Conservation (phyloP, 257 asterid genomes). For the Mentha longifolia region DNA sequence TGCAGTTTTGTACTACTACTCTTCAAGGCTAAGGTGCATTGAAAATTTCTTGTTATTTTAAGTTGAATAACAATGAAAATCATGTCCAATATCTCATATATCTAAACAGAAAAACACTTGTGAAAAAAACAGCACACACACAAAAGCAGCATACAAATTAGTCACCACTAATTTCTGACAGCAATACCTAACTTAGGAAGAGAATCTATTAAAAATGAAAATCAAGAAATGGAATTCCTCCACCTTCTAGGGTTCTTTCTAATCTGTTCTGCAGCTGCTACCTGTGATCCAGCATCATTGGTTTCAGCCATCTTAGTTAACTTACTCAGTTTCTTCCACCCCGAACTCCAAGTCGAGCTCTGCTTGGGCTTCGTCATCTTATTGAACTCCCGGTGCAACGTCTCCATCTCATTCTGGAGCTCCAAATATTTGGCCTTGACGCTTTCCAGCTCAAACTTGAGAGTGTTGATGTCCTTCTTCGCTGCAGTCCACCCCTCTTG, state of each 20-base stretch:
- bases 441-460: slow-evolving; percentile 81
- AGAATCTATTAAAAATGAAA: neutral
- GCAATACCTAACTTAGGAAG: neutral
- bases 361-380: slow-evolving; percentile 68
- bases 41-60: too few relatives aligned
- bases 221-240: slow-evolving; percentile 86
- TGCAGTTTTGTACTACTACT: neutral
- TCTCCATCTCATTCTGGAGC: slow-evolving; percentile 75
- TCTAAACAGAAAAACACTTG: neutral
- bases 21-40: too few relatives aligned
- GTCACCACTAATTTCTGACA: slow-evolving; percentile 13
- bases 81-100: slow-evolving; percentile 21
- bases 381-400: slow-evolving; percentile 72
- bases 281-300: slow-evolving; percentile 49
- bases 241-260: slow-evolving; percentile 75
- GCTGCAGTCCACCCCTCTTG: slow-evolving; percentile 98
- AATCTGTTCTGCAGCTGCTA: slow-evolving; percentile 47
- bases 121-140: neutral
- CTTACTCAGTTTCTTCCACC: slow-evolving; percentile 87
- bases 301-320: slow-evolving; percentile 62
- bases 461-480: slow-evolving; percentile 85
- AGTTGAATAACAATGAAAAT: neutral
- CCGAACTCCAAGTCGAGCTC: slow-evolving; percentile 70
- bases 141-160: slow-evolving; percentile 21
- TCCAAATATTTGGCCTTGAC: slow-evolving; percentile 75